Percentiles rank a stretch among this genome's conserved stretches.
Evolutionary conservation across 192 early-diverging fungal species (phyloP).

Genomic region (Gigaspora rosea): DNA sequence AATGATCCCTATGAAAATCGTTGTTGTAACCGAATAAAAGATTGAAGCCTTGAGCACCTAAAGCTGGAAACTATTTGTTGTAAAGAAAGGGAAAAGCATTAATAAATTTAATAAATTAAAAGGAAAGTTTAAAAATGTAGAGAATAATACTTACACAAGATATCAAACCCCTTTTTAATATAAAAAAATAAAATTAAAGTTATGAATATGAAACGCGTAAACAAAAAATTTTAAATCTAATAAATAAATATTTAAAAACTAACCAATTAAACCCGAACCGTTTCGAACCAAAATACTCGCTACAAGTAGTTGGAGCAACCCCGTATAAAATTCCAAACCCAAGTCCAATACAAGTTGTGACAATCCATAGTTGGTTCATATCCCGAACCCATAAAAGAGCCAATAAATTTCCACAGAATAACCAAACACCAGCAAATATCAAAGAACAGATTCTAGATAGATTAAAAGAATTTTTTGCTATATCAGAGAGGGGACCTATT

Average conservation of each 20-base stretch:
- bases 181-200: too few relatives aligned
- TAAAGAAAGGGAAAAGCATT: background rate
- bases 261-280: slow-evolving; percentile 47
- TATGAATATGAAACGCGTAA: too few relatives aligned
- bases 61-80: slow-evolving; percentile 47
- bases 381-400: slow-evolving; percentile 15
- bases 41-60: slow-evolving; percentile 67
- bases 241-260: background rate
- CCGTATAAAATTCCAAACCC: slow-evolving; percentile 48
- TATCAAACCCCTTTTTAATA: too few relatives aligned
- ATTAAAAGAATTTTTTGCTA: slow-evolving; percentile 40
- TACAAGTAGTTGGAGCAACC: slow-evolving; percentile 41
- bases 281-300: slow-evolving; percentile 43
- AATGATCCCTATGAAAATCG: slow-evolving; percentile 41
- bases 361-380: slow-evolving; percentile 32
- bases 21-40: slow-evolving; percentile 61
- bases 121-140: background rate
- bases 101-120: background rate
- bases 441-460: slow-evolving; percentile 39
- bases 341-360: slow-evolving; percentile 34
- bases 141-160: background rate
- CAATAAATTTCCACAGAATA: slow-evolving; percentile 43
- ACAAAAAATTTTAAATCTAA: background rate
- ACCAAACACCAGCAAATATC: slow-evolving; percentile 38
- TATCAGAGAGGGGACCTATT: slow-evolving; percentile 43